Conservation (phyloP, 2,329 filamentous ascomycete genomes). For the Clonostachys solani region DNA sequence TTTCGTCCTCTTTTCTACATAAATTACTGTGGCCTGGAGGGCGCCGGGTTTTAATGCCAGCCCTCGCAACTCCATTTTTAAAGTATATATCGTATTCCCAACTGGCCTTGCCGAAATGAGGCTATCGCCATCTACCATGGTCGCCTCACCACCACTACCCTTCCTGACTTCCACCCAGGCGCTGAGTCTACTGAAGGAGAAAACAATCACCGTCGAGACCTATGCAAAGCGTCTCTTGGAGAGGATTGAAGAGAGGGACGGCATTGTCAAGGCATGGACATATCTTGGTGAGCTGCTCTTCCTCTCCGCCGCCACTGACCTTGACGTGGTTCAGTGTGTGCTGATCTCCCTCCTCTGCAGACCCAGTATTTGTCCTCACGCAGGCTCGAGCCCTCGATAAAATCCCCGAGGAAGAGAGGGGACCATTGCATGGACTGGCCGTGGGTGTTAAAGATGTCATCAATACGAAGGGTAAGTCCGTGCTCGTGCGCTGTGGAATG, state of each 20-base stretch:
- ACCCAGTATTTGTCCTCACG: constrained; percentile 35
- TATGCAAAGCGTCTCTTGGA: constrained; percentile 39
- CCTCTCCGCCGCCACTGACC: not conserved
- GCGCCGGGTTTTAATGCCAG: too few relatives aligned
- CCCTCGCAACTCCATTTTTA: too few relatives aligned
- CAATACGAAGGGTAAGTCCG: constrained; percentile 37
- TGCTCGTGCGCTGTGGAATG: not conserved
- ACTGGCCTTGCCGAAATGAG: too few relatives aligned
- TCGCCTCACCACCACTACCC: too few relatives aligned
- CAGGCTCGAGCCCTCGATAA: constrained; percentile 43
- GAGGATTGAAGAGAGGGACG: constrained; percentile 34
- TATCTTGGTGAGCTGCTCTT: constrained; percentile 17
- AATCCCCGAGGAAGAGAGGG: constrained; percentile 1
- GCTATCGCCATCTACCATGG: too few relatives aligned
- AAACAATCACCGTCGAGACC: not conserved
- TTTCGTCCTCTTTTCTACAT: too few relatives aligned
- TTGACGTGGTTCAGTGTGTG: not conserved
- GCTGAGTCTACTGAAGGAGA: not conserved
- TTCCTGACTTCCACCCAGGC: not conserved
- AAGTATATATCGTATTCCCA: too few relatives aligned
- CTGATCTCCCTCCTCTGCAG: not conserved
- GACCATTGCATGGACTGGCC: constrained; percentile 12
- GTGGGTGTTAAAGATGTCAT: constrained; percentile 56
- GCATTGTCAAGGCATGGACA: constrained; percentile 41
- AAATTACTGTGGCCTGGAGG: too few relatives aligned